phyloP scores from a whole-genome alignment of 345 rosid genomes.

The Populus ilicifolia region DNA sequence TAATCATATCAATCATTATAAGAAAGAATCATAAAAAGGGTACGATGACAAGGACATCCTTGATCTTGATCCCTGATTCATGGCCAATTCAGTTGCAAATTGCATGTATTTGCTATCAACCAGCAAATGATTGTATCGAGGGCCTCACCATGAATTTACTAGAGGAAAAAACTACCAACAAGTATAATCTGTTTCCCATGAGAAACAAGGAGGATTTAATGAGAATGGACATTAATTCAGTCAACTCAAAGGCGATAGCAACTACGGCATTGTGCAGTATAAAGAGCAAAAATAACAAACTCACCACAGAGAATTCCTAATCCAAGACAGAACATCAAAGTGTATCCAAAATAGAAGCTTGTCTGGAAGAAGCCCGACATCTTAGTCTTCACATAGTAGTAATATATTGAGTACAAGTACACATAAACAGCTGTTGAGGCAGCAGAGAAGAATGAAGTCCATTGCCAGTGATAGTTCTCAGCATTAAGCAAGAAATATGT shows the following conservation, averaged over 20 bases:
- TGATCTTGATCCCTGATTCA: background rate
- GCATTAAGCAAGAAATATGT: slow-evolving; percentile 90
- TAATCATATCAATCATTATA: background rate
- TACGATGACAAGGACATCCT: background rate
- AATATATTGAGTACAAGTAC: slow-evolving; percentile 83
- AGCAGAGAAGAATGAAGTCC: slow-evolving; percentile 94
- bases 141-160: background rate
- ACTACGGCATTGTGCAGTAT: background rate
- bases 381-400: slow-evolving; percentile 87
- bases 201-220: background rate
- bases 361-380: slow-evolving; percentile 98
- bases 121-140: background rate
- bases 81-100: background rate
- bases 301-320: slow-evolving; percentile 90
- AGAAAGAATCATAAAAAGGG: background rate
- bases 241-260: background rate
- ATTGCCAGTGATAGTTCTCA: slow-evolving; percentile 97
- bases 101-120: background rate
- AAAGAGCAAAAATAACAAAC: slow-evolving; percentile 16
- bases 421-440: slow-evolving; percentile 93
- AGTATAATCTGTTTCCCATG: background rate
- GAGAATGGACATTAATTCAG: background rate
- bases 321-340: slow-evolving; percentile 93
- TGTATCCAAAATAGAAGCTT: slow-evolving; percentile 94
- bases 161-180: background rate